A percentile compares a stretch with the other conserved stretches of the same genome.
These are phyloP conservation scores for Dictyostelium citrinum DNA, from an alignment of 78 protist genomes.

Conservation along the genomic window DNA sequence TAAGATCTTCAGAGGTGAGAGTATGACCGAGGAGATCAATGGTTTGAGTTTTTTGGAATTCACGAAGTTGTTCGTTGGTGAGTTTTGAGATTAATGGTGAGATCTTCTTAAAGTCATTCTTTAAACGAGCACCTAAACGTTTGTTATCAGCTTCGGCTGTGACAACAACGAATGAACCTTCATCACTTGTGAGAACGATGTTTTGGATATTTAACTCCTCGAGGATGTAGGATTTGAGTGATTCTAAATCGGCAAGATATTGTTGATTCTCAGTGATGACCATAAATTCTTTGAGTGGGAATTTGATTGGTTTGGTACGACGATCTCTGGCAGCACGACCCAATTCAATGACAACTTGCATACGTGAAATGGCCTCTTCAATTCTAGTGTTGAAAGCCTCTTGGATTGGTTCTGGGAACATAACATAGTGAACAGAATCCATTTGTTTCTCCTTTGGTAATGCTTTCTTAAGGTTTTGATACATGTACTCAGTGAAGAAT, in stretches of 20 bases:
- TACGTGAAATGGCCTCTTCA: slow-evolving; percentile 76
- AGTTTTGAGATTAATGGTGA: slow-evolving; percentile 16
- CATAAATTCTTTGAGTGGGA: slow-evolving; percentile 75
- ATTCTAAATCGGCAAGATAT: slow-evolving; percentile 50
- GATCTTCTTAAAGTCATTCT: slow-evolving; percentile 34
- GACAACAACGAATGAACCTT: slow-evolving; percentile 43
- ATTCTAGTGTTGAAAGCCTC: slow-evolving; percentile 80
- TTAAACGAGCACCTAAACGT: slow-evolving; percentile 76
- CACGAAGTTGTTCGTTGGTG: slow-evolving; percentile 65
- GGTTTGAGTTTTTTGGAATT: slow-evolving; percentile 60
- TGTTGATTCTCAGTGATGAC: slow-evolving; percentile 64
- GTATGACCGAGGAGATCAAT: slow-evolving; percentile 45
- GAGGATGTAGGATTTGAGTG: slow-evolving; percentile 77
- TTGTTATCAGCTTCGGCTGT: slow-evolving; percentile 73
- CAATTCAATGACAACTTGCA: slow-evolving; percentile 91
- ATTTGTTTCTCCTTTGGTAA: slow-evolving; percentile 81
- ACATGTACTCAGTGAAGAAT: slow-evolving; percentile 96
- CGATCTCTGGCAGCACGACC: slow-evolving; percentile 94
- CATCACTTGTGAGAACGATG: slow-evolving; percentile 62
- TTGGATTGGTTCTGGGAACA: slow-evolving; percentile 79
- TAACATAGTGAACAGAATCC: slow-evolving; percentile 90
- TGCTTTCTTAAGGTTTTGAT: slow-evolving; percentile 85
- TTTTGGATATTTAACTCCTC: slow-evolving; percentile 79
- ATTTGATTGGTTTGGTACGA: slow-evolving; percentile 76
- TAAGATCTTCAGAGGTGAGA: slow-evolving; percentile 62